phyloP scores from a whole-genome alignment of 345 rosid genomes.

The Bruguiera sexangula region DNA sequence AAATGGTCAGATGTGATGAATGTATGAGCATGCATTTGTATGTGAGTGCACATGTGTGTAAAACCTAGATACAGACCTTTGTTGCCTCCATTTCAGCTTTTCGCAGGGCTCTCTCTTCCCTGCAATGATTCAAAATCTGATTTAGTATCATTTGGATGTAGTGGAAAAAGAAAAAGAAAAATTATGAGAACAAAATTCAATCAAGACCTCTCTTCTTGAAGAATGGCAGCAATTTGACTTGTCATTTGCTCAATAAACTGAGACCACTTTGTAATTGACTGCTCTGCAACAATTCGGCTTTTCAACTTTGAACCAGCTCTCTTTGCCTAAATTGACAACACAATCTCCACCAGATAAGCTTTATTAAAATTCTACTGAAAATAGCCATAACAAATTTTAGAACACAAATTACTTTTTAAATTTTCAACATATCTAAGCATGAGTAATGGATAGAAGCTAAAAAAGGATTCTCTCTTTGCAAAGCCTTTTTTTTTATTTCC shows the following conservation, averaged over 20 bases:
- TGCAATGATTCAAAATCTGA: conserved; percentile 32
- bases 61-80: conserved; percentile 47
- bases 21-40: background rate
- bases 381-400: background rate
- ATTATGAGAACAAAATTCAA: background rate
- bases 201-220: conserved; percentile 80
- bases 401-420: background rate
- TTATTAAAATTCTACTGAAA: background rate
- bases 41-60: too few relatives aligned
- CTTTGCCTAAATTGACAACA: conserved; percentile 52
- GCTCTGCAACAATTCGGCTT: conserved; percentile 80
- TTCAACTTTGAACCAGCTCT: conserved; percentile 86
- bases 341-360: background rate
- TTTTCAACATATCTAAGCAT: too few relatives aligned
- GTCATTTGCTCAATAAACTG: conserved; percentile 83
- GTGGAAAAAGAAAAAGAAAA: background rate
- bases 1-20: background rate
- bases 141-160: background rate
- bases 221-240: conserved; percentile 63
- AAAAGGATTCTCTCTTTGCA: too few relatives aligned
- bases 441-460: too few relatives aligned
- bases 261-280: conserved; percentile 84
- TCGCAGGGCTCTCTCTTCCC: conserved; percentile 83
- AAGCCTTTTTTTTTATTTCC: too few relatives aligned
- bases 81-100: conserved; percentile 96